Percentiles rank a stretch among this genome's conserved stretches.
These are phyloP conservation scores for Cladosporium colombiae DNA, from an alignment of 2,329 filamentous ascomycete genomes.

Conservation along the genomic window DNA sequence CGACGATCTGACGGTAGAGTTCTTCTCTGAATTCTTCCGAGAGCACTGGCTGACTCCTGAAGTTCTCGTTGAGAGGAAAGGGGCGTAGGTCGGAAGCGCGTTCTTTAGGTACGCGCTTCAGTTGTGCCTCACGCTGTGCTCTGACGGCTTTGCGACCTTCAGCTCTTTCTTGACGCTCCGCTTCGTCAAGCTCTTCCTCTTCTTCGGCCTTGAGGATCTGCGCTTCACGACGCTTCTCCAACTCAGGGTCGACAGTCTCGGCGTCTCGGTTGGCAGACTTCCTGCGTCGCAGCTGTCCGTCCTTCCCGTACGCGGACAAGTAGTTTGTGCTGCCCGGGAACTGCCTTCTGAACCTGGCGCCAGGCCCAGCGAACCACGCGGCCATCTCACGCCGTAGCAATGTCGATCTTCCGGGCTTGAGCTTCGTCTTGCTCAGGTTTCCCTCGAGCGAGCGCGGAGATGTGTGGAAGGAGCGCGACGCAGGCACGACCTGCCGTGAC, in stretches of 20 bases:
- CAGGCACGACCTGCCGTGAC: neutral
- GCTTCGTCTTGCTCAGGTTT: slow-evolving; percentile 11
- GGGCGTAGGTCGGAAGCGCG: slow-evolving; percentile 49
- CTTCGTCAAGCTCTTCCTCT: slow-evolving; percentile 28
- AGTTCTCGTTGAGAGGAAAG: slow-evolving; percentile 73
- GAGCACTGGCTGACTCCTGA: slow-evolving; percentile 71
- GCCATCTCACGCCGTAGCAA: slow-evolving; percentile 57
- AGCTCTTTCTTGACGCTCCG: slow-evolving; percentile 25
- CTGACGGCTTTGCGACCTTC: slow-evolving; percentile 23
- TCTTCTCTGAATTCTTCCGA: slow-evolving; percentile 71
- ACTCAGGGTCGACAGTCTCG: slow-evolving; percentile 25
- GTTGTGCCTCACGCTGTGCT: slow-evolving; percentile 27
- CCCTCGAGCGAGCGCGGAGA: slow-evolving; percentile 4
- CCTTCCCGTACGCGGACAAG: slow-evolving; percentile 54
- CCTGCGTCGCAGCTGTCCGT: slow-evolving; percentile 49
- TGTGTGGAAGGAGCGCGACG: slow-evolving; percentile 17
- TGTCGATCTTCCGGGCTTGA: neutral
- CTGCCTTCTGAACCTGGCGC: slow-evolving; percentile 50
- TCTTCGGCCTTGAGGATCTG: slow-evolving; percentile 26
- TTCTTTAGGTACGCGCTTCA: slow-evolving; percentile 31
- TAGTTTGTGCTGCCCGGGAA: slow-evolving; percentile 56
- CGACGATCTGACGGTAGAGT: slow-evolving; percentile 70
- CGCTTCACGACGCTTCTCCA: slow-evolving; percentile 22
- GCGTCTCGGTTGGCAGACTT: slow-evolving; percentile 24
- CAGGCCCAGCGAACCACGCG: slow-evolving; percentile 60